A percentile compares a stretch with the other conserved stretches of the same genome.
These are phyloP conservation scores for Lentinula guzmanii DNA, from an alignment of 768 basidiomycete species.

Conservation along the genomic window DNA sequence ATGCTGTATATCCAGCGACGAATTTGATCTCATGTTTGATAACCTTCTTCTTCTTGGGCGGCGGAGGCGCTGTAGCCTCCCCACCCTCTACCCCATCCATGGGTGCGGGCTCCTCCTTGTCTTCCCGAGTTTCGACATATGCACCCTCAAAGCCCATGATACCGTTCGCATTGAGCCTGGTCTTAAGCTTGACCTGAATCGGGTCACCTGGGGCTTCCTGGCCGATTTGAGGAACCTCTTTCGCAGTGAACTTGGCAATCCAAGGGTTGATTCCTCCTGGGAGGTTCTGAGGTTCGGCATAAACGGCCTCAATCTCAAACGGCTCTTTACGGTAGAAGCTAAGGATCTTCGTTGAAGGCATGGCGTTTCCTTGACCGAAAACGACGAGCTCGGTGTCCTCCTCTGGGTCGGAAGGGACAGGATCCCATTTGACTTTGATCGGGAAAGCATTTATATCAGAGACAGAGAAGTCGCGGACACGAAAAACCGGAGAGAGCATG, in stretches of 20 bases:
- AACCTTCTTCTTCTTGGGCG: constrained; percentile 81
- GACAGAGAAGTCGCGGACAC: constrained; percentile 90
- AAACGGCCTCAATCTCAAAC: constrained; percentile 85
- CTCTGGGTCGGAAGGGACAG: constrained; percentile 64
- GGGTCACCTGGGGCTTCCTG: constrained; percentile 60
- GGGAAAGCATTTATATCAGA: constrained; percentile 85
- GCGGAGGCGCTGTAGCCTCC: constrained; percentile 36
- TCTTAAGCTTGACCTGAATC: constrained; percentile 85
- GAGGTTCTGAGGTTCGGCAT: constrained; percentile 65
- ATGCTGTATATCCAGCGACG: constrained; percentile 53
- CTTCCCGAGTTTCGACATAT: constrained; percentile 80
- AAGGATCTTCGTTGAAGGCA: constrained; percentile 93
- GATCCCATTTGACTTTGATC: constrained; percentile 87
- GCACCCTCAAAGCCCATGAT: constrained; percentile 81
- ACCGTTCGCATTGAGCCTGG: constrained; percentile 81
- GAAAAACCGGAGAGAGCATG: constrained; percentile 96
- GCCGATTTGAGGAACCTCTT: constrained; percentile 53
- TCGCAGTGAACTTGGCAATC: constrained; percentile 77
- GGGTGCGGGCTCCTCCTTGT: constrained; percentile 55
- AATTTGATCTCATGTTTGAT: constrained; percentile 82
- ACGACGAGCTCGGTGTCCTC: constrained; percentile 91
- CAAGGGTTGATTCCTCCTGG: constrained; percentile 83
- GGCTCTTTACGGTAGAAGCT: constrained; percentile 88
- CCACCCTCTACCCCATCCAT: constrained; percentile 26
- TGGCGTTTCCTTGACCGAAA: constrained; percentile 77